Conservation (phyloP, 2,329 filamentous ascomycete genomes). For the Penicillium oxalicum region DNA sequence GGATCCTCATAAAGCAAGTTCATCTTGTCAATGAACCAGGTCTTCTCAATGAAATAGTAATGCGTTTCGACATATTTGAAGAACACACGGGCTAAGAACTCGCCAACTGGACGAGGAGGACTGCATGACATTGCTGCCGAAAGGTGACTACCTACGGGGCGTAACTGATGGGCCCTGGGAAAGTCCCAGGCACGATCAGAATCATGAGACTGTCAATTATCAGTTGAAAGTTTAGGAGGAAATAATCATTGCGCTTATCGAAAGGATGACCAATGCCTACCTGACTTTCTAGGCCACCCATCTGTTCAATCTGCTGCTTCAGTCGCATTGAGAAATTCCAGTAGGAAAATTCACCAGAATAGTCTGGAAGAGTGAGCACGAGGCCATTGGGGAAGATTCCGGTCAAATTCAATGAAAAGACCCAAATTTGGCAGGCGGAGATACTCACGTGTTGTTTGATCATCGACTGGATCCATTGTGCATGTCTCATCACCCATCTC, state of each 20-base stretch:
- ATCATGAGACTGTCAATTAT: background rate
- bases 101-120: conserved; percentile 45
- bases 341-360: conserved; percentile 50
- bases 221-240: background rate
- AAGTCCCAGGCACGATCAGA: conserved; percentile 30
- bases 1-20: conserved; percentile 40
- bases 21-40: conserved; percentile 42
- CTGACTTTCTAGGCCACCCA: conserved; percentile 3
- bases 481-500: conserved; percentile 13
- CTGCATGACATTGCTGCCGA: conserved; percentile 36
- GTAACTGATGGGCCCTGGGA: conserved; percentile 44
- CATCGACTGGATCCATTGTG: conserved; percentile 13
- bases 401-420: too few relatives aligned
- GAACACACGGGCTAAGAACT: conserved; percentile 45
- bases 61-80: conserved; percentile 47
- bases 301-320: conserved; percentile 46
- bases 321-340: conserved; percentile 51
- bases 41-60: conserved; percentile 30
- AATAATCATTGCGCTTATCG: background rate
- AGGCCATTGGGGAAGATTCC: background rate
- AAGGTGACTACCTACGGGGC: conserved; percentile 37
- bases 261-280: background rate
- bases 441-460: conserved; percentile 10
- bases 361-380: conserved; percentile 32
- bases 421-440: background rate